Conservation (phyloP, 768 basidiomycete species). For the Serendipita sp. region DNA sequence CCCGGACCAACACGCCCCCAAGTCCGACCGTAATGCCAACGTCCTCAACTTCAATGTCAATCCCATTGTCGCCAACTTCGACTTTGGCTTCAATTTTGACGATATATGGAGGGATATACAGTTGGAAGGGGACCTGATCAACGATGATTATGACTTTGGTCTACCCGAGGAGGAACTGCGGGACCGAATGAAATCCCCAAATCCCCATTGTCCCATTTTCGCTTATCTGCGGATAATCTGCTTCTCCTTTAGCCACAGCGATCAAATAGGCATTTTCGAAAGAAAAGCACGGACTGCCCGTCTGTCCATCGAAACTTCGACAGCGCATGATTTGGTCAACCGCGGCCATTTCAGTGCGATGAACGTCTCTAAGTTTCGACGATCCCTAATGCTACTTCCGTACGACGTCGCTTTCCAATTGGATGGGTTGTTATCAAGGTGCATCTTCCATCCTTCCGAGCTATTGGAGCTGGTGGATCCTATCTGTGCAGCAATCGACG, state of each 20-base stretch:
- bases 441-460: conserved; percentile 45
- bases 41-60: too few species aligned
- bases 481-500: not conserved
- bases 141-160: too few species aligned
- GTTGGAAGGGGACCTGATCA: too few species aligned
- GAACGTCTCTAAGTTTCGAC: not conserved
- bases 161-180: too few species aligned
- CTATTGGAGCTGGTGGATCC: conserved; percentile 16
- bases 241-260: not conserved
- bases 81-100: too few species aligned
- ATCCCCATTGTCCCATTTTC: too few species aligned
- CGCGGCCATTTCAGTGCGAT: not conserved
- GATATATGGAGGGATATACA: too few species aligned
- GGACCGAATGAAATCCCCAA: too few species aligned
- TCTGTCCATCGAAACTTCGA: not conserved
- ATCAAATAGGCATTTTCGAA: not conserved
- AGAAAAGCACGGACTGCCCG: not conserved
- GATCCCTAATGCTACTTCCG: conserved; percentile 29
- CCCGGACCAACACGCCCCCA: too few species aligned
- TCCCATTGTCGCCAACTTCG: too few species aligned
- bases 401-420: conserved; percentile 68
- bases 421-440: conserved; percentile 49
- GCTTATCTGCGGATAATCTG: not conserved
- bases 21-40: too few species aligned
- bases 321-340: not conserved